Evolutionary conservation across 192 early-diverging fungal species (phyloP).

Genomic region (Globomyces pollinis-pini): DNA sequence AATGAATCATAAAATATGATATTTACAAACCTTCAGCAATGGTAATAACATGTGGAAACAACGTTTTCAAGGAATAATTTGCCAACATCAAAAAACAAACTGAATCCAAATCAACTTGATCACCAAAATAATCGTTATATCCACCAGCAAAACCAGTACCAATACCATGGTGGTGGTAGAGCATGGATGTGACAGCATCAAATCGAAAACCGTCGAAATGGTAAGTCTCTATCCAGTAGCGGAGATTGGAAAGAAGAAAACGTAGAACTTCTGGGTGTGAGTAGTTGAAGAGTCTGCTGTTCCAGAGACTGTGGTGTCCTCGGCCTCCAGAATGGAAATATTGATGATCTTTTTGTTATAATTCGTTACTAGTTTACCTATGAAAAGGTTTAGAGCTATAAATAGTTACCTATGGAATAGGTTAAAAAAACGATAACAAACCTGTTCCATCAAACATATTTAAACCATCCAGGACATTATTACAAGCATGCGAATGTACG

Average conservation of each 20-base stretch:
- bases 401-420: too few species aligned
- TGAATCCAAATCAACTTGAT: constrained; percentile 71
- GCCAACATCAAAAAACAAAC: constrained; percentile 88
- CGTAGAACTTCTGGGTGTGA: constrained; percentile 82
- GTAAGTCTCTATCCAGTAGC: constrained; percentile 88
- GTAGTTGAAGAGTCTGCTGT: constrained; percentile 92
- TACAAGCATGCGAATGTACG: constrained; percentile 94
- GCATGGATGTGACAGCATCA: constrained; percentile 95
- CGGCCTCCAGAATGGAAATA: constrained; percentile 88
- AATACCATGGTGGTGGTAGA: constrained; percentile 94
- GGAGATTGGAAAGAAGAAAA: constrained; percentile 89
- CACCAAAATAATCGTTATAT: constrained; percentile 92
- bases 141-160: constrained; percentile 86
- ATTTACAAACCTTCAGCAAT: constrained; percentile 74
- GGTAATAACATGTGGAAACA: constrained; percentile 75
- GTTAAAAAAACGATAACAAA: not conserved
- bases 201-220: constrained; percentile 96
- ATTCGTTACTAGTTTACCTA: too few species aligned
- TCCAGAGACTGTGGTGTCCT: constrained; percentile 91
- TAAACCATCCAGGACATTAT: constrained; percentile 89
- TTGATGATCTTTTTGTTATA: constrained; percentile 82
- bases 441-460: constrained; percentile 89
- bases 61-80: constrained; percentile 72
- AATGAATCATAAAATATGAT: too few species aligned
- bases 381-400: too few species aligned